Conservation (phyloP, 1,139 yeast genomes). For the Sugiyamaella sp. region DNA sequence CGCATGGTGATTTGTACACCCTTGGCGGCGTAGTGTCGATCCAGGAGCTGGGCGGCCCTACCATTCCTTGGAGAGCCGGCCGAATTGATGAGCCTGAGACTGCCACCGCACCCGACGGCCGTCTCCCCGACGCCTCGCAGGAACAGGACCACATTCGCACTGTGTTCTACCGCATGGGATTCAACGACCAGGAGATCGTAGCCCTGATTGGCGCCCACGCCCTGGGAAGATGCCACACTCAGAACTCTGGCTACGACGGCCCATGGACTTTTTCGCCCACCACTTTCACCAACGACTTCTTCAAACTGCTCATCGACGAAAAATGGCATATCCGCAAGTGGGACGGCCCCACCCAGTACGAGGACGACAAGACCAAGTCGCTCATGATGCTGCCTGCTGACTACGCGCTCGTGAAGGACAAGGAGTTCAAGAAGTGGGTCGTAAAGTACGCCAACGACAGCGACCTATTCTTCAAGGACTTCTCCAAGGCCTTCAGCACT, state of each 20-base stretch:
- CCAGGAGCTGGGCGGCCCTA: slow-evolving; percentile 88
- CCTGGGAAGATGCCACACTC: slow-evolving; percentile 72
- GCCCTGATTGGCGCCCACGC: slow-evolving; percentile 89
- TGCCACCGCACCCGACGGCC: slow-evolving; percentile 54
- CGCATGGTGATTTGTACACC: slow-evolving; percentile 88
- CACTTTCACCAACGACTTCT: slow-evolving; percentile 80
- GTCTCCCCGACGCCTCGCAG: slow-evolving; percentile 78
- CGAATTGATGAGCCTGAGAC: slow-evolving; percentile 56
- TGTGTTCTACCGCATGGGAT: slow-evolving; percentile 72
- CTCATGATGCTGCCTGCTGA: slow-evolving; percentile 93
- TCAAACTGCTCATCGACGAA: slow-evolving; percentile 63
- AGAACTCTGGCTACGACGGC: slow-evolving; percentile 69
- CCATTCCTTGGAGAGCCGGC: slow-evolving; percentile 86
- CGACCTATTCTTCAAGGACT: slow-evolving; percentile 70
- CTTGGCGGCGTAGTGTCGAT: slow-evolving; percentile 83
- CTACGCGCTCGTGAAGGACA: slow-evolving; percentile 69
- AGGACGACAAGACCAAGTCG: slow-evolving; percentile 69
- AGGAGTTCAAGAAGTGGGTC: slow-evolving; percentile 65
- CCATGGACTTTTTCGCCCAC: slow-evolving; percentile 92
- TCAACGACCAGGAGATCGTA: slow-evolving; percentile 81
- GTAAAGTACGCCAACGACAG: slow-evolving; percentile 72
- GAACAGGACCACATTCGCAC: slow-evolving; percentile 71
- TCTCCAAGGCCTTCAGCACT: slow-evolving; percentile 66
- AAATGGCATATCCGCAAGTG: slow-evolving; percentile 75
- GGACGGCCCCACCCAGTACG: slow-evolving; percentile 79